Evolutionary conservation across 768 basidiomycete species (phyloP), one percentile per base, ranked within the genome.

Genomic region (Cantharellus cinnabarinus): DNA sequence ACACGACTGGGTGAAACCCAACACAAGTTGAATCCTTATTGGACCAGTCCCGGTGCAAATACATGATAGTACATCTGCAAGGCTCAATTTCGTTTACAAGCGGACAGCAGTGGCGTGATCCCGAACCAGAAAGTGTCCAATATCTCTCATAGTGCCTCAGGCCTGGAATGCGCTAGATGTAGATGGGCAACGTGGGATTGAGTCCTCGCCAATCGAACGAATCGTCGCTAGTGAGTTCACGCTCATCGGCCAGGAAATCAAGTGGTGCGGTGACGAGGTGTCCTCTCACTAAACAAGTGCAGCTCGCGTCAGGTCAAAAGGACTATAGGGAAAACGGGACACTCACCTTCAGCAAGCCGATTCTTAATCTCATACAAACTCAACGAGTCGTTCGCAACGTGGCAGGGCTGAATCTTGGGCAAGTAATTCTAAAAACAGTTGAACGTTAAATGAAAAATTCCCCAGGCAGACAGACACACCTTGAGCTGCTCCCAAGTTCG

Each of bases 401-500:
- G 91, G 0, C 89, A 90, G 2, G 77, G 73, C 77, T 85, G 80
- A 57, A 78, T 77, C 67, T 85, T 83, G 2, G 85, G 82, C 3
- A 84, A 74, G 65, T 86, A 89, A 58, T 70, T 74, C 86, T 89
- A 63, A 57, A 41, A 53, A 39, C 29, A n/a, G 40, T 29, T 29
- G 35, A 57, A 35, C 37, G 55, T 51, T 51, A 7, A n/a, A 2
- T 7, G 3, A 61, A 41, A 39, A 35, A 20, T 20, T 29, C 4
- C 1, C n/a, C 39, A 62, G 15, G 20, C 48, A 59, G 59, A 69
- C 50, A 57, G 66, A 48, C 79, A 38, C 64, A 85, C 85, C 57
- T 84, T 81, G 67, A 91, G 94, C 3, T 79, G 77, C 4, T 76
- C 71, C 89, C 87, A 91, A 59, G 76, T 75, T 62, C 81, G 76